Evolutionary conservation across 768 basidiomycete species (phyloP), one percentile per base, ranked within the genome.

Genomic region (Rhodotorula graminis): DNA sequence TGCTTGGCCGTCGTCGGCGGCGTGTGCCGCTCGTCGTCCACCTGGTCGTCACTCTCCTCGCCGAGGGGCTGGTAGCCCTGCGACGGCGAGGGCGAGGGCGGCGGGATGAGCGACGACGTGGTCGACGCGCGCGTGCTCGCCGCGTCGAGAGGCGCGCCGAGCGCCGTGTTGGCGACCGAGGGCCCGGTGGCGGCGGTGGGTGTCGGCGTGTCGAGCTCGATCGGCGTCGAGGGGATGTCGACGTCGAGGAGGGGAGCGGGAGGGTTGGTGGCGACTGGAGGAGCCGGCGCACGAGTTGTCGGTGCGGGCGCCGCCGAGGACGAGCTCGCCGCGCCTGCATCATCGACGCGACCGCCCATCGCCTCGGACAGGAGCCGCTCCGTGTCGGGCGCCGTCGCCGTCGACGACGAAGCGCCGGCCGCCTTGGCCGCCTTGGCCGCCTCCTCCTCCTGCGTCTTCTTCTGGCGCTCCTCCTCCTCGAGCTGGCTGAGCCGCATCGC

Each of bases 401-500:
- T 46, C 44, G 44, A 9, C 44, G 44, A 7, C 44, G 44, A 3
- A 2, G 44, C 18, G 14, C 18, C 44, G 44, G 46, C 59, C 40
- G 60, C 19, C 31, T 18, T 42, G 37, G 37, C 37, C 57, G 44
- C 55, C 12, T n/a, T 55, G 57, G 25, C 21, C 27, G 67, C 64
- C 56, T 25, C 40, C 61, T 62, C 72, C 44, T 78, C 78, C 70
- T 82, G 82, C 27, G 78, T 68, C 65, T 82, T 81, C 77, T 87
- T 85, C 79, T 93, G 92, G 67, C 93, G 90, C 78, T 93, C 93
- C 82, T 97, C 94, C 78, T 98, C 93, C 69, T 98, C 95, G 61
- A 96, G 80, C 75, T 97, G 84, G 40, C 93, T 96, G 69, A 96
- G 83, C 66, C 95, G 88, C 93, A 99, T 98, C 10, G 96, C 96